phyloP scores from a whole-genome alignment of 2,329 filamentous ascomycete species.

The Pseudomassariella vexata region DNA sequence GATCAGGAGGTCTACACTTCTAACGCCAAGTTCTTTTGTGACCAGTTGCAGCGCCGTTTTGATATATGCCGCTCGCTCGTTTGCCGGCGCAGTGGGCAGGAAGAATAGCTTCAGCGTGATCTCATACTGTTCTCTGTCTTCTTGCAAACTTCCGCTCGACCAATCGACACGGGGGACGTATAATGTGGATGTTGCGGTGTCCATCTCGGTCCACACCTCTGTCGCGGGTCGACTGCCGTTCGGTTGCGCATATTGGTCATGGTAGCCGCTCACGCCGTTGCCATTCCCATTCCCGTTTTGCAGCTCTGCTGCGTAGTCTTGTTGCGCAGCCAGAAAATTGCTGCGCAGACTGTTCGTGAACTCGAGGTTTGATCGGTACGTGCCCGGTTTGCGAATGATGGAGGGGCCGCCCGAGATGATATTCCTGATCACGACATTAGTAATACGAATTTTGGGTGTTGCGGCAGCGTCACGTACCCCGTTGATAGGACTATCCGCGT shows the following conservation, averaged over 20 bases:
- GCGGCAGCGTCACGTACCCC: slow-evolving; percentile 53
- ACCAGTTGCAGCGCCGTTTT: slow-evolving; percentile 76
- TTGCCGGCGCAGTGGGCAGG: slow-evolving; percentile 63
- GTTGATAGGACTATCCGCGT: slow-evolving; percentile 83
- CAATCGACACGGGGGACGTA: slow-evolving; percentile 78
- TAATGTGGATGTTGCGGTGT: slow-evolving; percentile 55
- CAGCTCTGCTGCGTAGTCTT: slow-evolving; percentile 43
- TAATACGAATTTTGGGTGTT: slow-evolving; percentile 9
- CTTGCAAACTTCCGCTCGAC: slow-evolving; percentile 63
- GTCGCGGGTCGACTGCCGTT: slow-evolving; percentile 22
- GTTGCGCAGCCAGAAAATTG: slow-evolving; percentile 72
- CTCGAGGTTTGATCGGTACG: slow-evolving; percentile 86
- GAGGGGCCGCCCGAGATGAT: slow-evolving; percentile 80
- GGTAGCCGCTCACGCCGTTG: slow-evolving; percentile 17
- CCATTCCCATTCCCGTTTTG: slow-evolving; percentile 21
- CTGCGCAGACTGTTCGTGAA: slow-evolving; percentile 81
- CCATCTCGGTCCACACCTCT: slow-evolving; percentile 63
- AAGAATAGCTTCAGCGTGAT: slow-evolving; percentile 96
- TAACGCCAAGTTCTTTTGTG: slow-evolving; percentile 68
- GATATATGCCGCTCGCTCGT: slow-evolving; percentile 63
- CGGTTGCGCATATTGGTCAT: background rate
- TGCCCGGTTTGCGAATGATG: slow-evolving; percentile 72
- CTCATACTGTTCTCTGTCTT: slow-evolving; percentile 82
- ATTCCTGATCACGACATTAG: slow-evolving; percentile 48
- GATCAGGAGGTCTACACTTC: slow-evolving; percentile 79